Conservation (phyloP, 768 basidiomycete genomes). For the Mycena leptocephala region DNA sequence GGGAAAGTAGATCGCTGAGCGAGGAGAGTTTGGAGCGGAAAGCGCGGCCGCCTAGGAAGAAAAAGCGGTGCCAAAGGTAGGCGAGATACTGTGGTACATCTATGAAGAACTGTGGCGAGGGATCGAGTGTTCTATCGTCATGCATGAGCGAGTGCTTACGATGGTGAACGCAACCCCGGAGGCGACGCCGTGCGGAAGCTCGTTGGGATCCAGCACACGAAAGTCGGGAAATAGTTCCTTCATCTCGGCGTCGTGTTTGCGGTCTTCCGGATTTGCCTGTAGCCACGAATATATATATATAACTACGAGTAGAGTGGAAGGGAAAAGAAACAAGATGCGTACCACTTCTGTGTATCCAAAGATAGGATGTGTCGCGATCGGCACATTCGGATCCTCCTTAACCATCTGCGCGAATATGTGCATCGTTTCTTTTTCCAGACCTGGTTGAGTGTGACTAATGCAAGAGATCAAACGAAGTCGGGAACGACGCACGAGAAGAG, state of each 20-base stretch:
- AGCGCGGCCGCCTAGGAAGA: conserved; percentile 11
- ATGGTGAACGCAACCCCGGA: conserved; percentile 7
- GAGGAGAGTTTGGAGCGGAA: conserved; percentile 22
- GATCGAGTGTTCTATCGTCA: background rate
- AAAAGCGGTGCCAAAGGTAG: conserved; percentile 14
- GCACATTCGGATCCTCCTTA: conserved; percentile 17
- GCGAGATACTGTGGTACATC: conserved; percentile 24
- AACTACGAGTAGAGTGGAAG: background rate
- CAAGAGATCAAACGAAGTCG: background rate
- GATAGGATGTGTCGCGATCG: conserved; percentile 2
- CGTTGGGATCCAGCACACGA: conserved; percentile 5
- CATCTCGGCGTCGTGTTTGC: background rate
- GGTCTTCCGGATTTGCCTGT: background rate
- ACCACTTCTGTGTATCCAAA: conserved; percentile 4
- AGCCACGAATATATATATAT: background rate
- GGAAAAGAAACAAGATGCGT: background rate
- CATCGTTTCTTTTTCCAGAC: conserved; percentile 18
- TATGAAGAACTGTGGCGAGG: conserved; percentile 3
- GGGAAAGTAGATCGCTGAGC: background rate
- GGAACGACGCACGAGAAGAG: background rate
- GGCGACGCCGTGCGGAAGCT: conserved; percentile 12
- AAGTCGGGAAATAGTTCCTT: conserved; percentile 5
- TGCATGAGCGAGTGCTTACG: background rate
- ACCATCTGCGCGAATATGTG: background rate
- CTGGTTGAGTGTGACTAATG: background rate